Evolutionary conservation across 192 early-diverging fungal genomes (phyloP), one percentile per base, ranked within the genome.

Genomic region (Linnemannia elongata): DNA sequence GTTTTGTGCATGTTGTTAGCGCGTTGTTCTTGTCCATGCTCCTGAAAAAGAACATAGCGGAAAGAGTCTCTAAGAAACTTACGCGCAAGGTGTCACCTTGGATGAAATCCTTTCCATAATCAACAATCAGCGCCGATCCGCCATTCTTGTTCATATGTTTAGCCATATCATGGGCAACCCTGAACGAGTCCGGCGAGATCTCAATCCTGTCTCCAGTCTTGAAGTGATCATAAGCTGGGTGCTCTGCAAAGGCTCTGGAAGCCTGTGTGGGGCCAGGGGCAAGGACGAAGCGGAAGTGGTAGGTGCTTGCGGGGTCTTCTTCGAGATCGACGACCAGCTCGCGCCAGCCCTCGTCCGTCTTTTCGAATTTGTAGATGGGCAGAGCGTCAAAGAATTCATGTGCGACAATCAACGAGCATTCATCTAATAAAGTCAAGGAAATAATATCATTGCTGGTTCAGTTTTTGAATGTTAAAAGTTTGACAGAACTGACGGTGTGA

Each of bases 311-410:
- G 8, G 80, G 69, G 12, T 91, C 91, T 30, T 96, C 95, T 63
- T 97, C 96, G 1, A 96, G 80, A 82, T 97, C 97, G 4, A 99
- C 93, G 30, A 98, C 81, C 20, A 99, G 90, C 83, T 99, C 98
- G 49, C 95, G 91, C 98, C 97, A 99, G 22, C 96, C 96, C n/a
- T 93, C 88, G 1, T 88, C 78, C 10, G 95, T 95, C 79, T 90
- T 90, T 90, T 96, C 88, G 82, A 97, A 97, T 77, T 94, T 94
- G 90, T 96, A 95, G 30, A 99, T 90, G 0, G 98, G 97, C 72
- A 99, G 90, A 0, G 98, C 98, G 78, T 99, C 98, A 90, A 99
- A 99, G 75, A 99, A 98, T 89, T 99, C 98, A 89, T 99, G 97
- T 0, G 97, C 97, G 78, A 98, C 90, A 33, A 97, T 88, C 66